Conservation (phyloP, 2,329 filamentous ascomycete species). For the Exophiala xenobiotica region DNA sequence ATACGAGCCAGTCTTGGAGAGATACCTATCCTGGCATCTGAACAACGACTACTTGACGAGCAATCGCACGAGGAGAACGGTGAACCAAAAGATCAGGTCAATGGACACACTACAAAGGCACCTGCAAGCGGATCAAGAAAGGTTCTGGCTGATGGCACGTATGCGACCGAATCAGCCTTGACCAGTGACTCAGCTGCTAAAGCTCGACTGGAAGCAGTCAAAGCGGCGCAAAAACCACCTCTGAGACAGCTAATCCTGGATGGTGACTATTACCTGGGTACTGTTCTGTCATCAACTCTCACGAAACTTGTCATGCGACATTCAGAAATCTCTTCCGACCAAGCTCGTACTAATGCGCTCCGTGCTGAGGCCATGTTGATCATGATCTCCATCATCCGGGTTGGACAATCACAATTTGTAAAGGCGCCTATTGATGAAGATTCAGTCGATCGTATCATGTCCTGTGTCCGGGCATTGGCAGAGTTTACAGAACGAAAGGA, state of each 20-base stretch:
- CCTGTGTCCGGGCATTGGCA: conserved; percentile 85
- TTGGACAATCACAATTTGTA: conserved; percentile 97
- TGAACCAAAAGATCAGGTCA: conserved; percentile 69
- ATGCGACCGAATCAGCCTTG: conserved; percentile 92
- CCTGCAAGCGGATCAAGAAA: conserved; percentile 68
- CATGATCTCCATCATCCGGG: conserved; percentile 98
- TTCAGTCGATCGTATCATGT: conserved; percentile 98
- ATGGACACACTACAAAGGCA: conserved; percentile 77
- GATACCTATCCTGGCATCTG: conserved; percentile 92
- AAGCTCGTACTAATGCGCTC: conserved; percentile 85
- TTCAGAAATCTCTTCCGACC: conserved; percentile 83
- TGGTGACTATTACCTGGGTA: conserved; percentile 93
- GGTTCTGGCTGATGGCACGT: conserved; percentile 93
- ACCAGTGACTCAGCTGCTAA: conserved; percentile 89
- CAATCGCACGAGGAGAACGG: conserved; percentile 68
- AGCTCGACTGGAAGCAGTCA: conserved; percentile 91
- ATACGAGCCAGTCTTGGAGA: conserved; percentile 92
- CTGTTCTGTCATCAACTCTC: conserved; percentile 91
- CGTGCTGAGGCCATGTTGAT: conserved; percentile 98
- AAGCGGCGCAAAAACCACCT: conserved; percentile 93
- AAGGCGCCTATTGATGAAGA: conserved; percentile 97
- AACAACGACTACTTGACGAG: conserved; percentile 87
- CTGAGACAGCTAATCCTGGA: conserved; percentile 93
- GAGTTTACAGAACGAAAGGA: conserved; percentile 89
- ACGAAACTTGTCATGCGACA: conserved; percentile 98